Conservation (phyloP, 345 rosid species). For the Lepidium africanum region DNA sequence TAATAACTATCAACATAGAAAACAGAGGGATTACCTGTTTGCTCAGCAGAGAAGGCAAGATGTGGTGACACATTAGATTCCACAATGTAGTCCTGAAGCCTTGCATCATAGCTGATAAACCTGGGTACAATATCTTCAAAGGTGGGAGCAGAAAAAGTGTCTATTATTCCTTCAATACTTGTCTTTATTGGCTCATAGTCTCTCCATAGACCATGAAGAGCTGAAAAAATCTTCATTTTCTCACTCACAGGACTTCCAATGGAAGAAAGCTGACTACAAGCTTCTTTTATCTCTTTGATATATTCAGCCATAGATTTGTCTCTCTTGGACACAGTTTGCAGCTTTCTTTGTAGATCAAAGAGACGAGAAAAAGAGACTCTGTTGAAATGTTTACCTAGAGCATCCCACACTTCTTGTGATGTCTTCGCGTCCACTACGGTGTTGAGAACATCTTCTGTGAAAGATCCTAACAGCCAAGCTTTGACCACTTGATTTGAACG, state of each 20-base stretch:
- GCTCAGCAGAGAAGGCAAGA: not conserved
- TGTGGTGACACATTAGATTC: not conserved
- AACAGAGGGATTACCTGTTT: too few species aligned
- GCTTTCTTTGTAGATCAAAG: not conserved
- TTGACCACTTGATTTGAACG: too few species aligned
- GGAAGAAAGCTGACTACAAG: not conserved
- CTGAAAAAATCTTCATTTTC: too few species aligned
- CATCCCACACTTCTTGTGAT: too few species aligned
- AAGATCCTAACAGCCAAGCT: too few species aligned
- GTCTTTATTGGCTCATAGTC: too few species aligned
- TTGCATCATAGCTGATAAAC: not conserved
- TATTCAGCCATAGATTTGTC: not conserved
- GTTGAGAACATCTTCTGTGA: too few species aligned
- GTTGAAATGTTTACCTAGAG: not conserved
- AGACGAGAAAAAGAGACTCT: not conserved
- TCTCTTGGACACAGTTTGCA: not conserved
- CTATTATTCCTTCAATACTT: not conserved
- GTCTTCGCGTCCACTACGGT: too few species aligned
- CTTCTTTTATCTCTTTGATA: not conserved
- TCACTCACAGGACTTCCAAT: not conserved
- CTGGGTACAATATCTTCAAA: too few species aligned
- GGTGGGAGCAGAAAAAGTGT: not conserved
- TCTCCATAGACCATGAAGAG: too few species aligned
- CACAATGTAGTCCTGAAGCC: too few species aligned
- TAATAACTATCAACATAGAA: too few species aligned